phyloP scores from a whole-genome alignment of 2,329 filamentous ascomycete species.

The Stylonectria norvegica region DNA sequence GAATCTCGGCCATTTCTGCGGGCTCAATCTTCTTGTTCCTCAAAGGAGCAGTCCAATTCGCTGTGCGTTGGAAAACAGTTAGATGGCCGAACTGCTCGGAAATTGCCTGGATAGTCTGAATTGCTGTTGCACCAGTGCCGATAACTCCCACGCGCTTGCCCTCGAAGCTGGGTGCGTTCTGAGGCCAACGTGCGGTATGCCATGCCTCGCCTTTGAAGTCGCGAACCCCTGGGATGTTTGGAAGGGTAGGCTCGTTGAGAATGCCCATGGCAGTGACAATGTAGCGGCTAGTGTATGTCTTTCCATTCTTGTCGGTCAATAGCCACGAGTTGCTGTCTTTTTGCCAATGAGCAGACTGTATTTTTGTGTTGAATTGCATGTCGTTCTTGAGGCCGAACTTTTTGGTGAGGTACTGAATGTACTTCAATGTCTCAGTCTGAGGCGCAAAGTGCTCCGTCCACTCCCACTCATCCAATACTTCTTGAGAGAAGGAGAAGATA shows the following conservation, averaged over 20 bases:
- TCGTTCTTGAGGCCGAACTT: conserved; percentile 28
- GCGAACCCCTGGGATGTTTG: conserved; percentile 30
- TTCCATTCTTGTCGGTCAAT: conserved; percentile 21
- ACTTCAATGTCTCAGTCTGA: conserved; percentile 18
- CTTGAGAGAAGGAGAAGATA: conserved; percentile 40
- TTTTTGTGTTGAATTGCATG: conserved; percentile 39
- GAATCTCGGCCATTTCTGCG: conserved; percentile 19
- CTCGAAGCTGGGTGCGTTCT: conserved; percentile 3
- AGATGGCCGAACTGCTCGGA: conserved; percentile 9
- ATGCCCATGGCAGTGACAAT: conserved; percentile 29
- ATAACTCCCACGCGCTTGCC: conserved; percentile 13
- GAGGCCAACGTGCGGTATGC: conserved; percentile 14
- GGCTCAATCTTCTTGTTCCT: conserved; percentile 13
- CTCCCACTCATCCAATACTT: conserved; percentile 38
- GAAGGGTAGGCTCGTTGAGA: conserved; percentile 31
- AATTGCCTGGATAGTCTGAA: conserved; percentile 14
- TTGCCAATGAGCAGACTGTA: conserved; percentile 34
- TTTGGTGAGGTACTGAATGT: conserved; percentile 8
- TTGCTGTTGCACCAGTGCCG: conserved; percentile 12
- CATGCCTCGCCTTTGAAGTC: conserved; percentile 10
- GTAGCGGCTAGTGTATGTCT: conserved; percentile 23
- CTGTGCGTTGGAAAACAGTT: conserved; percentile 12
- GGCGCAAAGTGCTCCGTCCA: conserved; percentile 35
- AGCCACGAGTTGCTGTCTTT: conserved; percentile 29
- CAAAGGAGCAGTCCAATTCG: conserved; percentile 12